Percentiles rank a stretch among this genome's conserved stretches.
Conservation (phyloP, 225 moss, liverwort and hornwort genomes). For the Bryoerythrophyllum caledonicum region DNA sequence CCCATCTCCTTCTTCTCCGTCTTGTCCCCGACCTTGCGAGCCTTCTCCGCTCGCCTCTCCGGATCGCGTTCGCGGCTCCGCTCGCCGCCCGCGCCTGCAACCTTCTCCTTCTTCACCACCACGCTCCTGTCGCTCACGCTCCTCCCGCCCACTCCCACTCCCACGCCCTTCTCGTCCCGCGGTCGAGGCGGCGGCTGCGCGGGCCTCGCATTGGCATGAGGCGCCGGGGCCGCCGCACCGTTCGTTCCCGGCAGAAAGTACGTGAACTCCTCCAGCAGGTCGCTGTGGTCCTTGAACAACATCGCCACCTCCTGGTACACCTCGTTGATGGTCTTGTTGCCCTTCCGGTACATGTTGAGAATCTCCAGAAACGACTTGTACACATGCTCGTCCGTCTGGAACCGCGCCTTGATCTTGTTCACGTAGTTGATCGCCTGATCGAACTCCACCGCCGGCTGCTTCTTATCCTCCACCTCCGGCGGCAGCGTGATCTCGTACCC, state of each 20-base stretch:
- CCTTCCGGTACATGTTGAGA: conserved; percentile 92
- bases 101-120: conserved; percentile 70
- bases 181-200: conserved; percentile 39
- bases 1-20: conserved; percentile 6
- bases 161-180: conserved; percentile 51
- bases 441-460: conserved; percentile 85
- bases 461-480: conserved; percentile 53
- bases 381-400: conserved; percentile 81
- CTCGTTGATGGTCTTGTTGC: conserved; percentile 79
- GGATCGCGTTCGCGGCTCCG: conserved; percentile 56
- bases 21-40: conserved; percentile 48
- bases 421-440: conserved; percentile 99
- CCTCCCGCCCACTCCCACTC: conserved; percentile 30
- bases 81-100: conserved; percentile 22
- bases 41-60: conserved; percentile 51
- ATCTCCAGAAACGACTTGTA: conserved; percentile 98
- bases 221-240: conserved; percentile 26
- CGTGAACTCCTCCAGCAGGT: conserved; percentile 92
- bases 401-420: conserved; percentile 96
- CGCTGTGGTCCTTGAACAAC: conserved; percentile 71
- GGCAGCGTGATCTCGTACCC: conserved; percentile 87
- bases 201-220: conserved; percentile 34
- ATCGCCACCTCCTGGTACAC: conserved; percentile 91
- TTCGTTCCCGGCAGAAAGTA: conserved; percentile 85
- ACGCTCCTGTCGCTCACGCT: conserved; percentile 41